Conservation (phyloP, 768 basidiomycete species). For the Candolleomyces eurysporus region DNA sequence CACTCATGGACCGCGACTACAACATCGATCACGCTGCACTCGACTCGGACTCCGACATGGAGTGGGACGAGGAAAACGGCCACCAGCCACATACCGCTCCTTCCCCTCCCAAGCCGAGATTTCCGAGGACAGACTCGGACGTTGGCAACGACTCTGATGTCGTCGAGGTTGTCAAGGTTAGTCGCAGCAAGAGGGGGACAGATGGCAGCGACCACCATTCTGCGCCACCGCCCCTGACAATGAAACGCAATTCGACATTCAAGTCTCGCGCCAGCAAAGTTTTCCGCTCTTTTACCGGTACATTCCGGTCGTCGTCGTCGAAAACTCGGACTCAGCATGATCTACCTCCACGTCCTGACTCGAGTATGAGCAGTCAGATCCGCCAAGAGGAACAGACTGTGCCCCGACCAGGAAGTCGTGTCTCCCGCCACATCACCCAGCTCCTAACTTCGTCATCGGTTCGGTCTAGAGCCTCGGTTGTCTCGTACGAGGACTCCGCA, state of each 20-base stretch:
- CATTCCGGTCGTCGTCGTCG: constrained; percentile 13
- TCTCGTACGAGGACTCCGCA: constrained; percentile 21
- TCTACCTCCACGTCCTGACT: constrained; percentile 18
- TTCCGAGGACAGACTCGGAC: constrained; percentile 9
- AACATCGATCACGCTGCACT: constrained; percentile 21
- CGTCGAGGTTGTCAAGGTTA: constrained; percentile 59
- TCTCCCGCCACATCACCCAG: constrained; percentile 37
- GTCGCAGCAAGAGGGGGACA: constrained; percentile 28
- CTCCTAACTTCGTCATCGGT: constrained; percentile 28
- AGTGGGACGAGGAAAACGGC: constrained; percentile 18
- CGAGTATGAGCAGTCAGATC: constrained; percentile 12
- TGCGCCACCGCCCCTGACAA: constrained; percentile 12
- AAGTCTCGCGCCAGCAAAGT: constrained; percentile 43
- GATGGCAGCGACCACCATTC: constrained; percentile 16
- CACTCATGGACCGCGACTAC: constrained; percentile 23
- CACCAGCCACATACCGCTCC: constrained; percentile 15
- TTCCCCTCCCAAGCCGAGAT: constrained; percentile 14
- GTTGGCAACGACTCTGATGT: constrained; percentile 51
- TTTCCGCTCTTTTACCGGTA: constrained; percentile 44
- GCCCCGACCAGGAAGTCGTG: constrained; percentile 29
- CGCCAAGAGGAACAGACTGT: constrained; percentile 3
- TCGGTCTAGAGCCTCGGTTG: constrained; percentile 21
- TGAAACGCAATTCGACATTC: constrained; percentile 39
- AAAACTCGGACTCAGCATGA: constrained; percentile 39
- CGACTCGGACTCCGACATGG: constrained; percentile 22